Conservation (phyloP, 306 rosid species). For the Hippophae tibetana region DNA sequence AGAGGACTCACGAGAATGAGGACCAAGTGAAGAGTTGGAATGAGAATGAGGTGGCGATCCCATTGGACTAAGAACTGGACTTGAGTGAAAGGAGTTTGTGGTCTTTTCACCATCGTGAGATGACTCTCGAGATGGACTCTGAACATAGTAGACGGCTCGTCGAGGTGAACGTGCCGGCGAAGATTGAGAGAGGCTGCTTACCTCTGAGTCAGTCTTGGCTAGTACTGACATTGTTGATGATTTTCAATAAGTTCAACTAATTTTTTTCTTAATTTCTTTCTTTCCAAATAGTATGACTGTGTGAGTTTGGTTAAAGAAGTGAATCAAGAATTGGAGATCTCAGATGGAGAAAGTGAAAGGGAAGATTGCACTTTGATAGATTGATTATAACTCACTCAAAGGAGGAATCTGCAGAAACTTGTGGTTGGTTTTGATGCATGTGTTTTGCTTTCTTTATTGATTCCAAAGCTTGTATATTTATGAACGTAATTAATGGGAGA, state of each 20-base stretch:
- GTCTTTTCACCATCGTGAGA: slow-evolving; percentile 90
- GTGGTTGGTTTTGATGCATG: slow-evolving; percentile 26
- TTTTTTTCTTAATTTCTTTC: no score
- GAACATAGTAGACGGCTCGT: slow-evolving; percentile 61
- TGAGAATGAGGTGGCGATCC: slow-evolving; percentile 95
- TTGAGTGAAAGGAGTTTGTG: slow-evolving; percentile 69
- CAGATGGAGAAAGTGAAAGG: neutral
- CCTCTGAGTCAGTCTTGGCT: slow-evolving; percentile 84
- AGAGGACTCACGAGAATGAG: slow-evolving; percentile 77
- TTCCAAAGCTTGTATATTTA: slow-evolving; percentile 22
- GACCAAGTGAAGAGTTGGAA: slow-evolving; percentile 83
- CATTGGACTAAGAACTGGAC: slow-evolving; percentile 69
- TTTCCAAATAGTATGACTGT: no score
- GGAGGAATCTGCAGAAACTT: slow-evolving; percentile 25
- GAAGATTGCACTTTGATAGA: neutral
- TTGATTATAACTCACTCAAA: neutral
- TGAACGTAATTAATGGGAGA: slow-evolving; percentile 29
- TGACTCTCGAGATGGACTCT: slow-evolving; percentile 84
- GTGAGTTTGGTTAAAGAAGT: neutral
- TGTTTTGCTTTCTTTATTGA: slow-evolving; percentile 26
- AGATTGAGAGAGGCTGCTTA: slow-evolving; percentile 66
- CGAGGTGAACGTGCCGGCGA: slow-evolving; percentile 69
- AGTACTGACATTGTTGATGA: slow-evolving; percentile 31
- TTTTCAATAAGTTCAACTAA: neutral
- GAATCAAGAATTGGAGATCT: neutral